A percentile compares a stretch with the other conserved stretches of the same genome.
phyloP scores from a whole-genome alignment of 768 basidiomycete species.

The Hericium rajendrae region DNA sequence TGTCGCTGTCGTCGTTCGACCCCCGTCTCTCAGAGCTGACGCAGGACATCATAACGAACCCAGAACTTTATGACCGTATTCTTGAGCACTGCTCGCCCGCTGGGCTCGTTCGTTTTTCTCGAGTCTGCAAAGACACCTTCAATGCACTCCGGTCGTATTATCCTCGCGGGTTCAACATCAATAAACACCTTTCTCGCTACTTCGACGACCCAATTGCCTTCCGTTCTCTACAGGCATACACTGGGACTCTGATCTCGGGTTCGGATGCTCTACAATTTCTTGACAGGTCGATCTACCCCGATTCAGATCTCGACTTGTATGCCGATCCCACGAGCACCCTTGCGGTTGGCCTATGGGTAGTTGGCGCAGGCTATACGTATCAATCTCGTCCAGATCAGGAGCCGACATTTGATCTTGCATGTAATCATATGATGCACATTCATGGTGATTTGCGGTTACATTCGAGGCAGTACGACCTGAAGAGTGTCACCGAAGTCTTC shows the following conservation, averaged over 20 bases:
- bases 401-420: background rate
- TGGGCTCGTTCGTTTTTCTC: conserved; percentile 9
- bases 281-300: conserved; percentile 31
- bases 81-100: conserved; percentile 9
- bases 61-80: conserved; percentile 8
- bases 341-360: conserved; percentile 28
- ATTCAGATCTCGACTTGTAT: conserved; percentile 45
- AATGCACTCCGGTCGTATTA: conserved; percentile 15
- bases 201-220: conserved; percentile 29
- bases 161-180: conserved; percentile 25
- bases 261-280: conserved; percentile 46
- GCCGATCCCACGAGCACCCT: conserved; percentile 22
- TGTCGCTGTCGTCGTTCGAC: no score
- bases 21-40: no score
- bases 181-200: conserved; percentile 25
- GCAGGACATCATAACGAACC: conserved; percentile 2
- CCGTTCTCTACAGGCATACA: conserved; percentile 33
- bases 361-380: conserved; percentile 23
- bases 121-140: conserved; percentile 7
- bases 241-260: conserved; percentile 42
- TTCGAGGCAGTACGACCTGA: no score
- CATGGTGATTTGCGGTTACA: no score
- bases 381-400: conserved; percentile 15
- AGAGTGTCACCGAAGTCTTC: no score
- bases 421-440: no score